phyloP scores from a whole-genome alignment of 305 asterid genomes.

The Solanum hybrid region DNA sequence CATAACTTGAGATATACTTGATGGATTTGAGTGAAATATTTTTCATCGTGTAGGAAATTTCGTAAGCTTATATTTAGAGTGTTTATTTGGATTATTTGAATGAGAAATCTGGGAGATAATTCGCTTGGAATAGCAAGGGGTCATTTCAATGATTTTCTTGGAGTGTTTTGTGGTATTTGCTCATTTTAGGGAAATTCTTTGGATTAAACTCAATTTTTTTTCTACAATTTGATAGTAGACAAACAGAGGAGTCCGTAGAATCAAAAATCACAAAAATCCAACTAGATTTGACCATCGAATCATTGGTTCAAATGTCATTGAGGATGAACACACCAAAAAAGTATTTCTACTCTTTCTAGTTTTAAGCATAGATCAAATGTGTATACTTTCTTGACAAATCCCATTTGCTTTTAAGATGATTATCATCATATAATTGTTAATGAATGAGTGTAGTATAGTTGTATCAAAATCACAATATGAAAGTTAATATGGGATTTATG shows the following conservation, averaged over 20 bases:
- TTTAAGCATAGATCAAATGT: not conserved
- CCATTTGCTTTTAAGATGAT: not conserved
- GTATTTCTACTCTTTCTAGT: not conserved
- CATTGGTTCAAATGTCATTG: conserved; percentile 16
- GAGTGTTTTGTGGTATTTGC: conserved; percentile 31
- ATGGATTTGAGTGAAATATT: conserved; percentile 17
- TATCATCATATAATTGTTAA: not conserved
- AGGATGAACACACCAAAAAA: conserved; percentile 58
- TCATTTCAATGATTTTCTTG: conserved; percentile 21
- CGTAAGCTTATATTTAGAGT: conserved; percentile 37
- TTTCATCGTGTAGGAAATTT: conserved; percentile 33
- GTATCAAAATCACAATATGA: not conserved
- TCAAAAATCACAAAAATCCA: conserved; percentile 34
- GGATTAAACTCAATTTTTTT: conserved; percentile 2
- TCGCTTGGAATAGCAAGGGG: conserved; percentile 35
- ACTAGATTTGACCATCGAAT: conserved; percentile 21
- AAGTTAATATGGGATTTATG: not conserved
- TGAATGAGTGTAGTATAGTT: not conserved
- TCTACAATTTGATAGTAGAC: conserved; percentile 4
- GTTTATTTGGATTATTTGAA: not conserved
- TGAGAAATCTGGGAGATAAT: conserved; percentile 33
- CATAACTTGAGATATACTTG: conserved; percentile 30
- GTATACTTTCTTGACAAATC: not conserved
- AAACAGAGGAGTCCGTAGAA: conserved; percentile 23
- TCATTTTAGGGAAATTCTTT: conserved; percentile 25